Base-by-base conservation (phyloP, 148 eudicot genomes). In the Suaeda aralocaspica region DNA sequence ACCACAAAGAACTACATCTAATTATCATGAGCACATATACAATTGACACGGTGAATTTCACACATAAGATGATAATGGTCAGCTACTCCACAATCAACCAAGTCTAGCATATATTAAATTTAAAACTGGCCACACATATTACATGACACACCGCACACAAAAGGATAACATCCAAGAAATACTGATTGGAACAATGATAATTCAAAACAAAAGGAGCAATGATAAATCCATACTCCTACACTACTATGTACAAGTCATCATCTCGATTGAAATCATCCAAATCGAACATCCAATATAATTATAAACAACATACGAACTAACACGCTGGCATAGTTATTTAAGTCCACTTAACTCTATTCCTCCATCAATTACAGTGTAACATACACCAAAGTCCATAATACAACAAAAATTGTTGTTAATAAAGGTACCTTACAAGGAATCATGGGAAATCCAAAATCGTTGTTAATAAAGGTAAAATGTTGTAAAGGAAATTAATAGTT, bases 1-100 rank as follows among this genome's bases (percentile, higher is more conserved):
- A 51, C 55, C 29, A 77, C 29, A 74, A 52, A 57, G 55, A 50
- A 18, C 64, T 39, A 25, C 31, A 65, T 7, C 51, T 70, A 44
- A 53, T 78, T 46, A 68, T 55, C 44, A 42, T 19, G 30, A 71
- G 51, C 72, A 67, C 25, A 33, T 21, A 48, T 10, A 9, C 26
- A 24, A 26, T 61, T 25, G 21, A 21, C 25, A 64, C 19, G 15
- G 21, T 12, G 14, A 45, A 26, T n/a, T 29, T 46, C 21, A 28
- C 62, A 25, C 50, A 24, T 13, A 21, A 39, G 48, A 68, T 70
- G 64, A 53, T 61, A 53, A 4, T 44, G n/a, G 56, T 34, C 52
- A 64, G 34, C 44, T 63, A 39, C 24, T 42, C 15, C 52, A 29
- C 13, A 52, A 68, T 34, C 22, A 26, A 46, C 39, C 41, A 61